Conservation (phyloP, 2,329 filamentous ascomycete species). For the Phialocephala sp. region DNA sequence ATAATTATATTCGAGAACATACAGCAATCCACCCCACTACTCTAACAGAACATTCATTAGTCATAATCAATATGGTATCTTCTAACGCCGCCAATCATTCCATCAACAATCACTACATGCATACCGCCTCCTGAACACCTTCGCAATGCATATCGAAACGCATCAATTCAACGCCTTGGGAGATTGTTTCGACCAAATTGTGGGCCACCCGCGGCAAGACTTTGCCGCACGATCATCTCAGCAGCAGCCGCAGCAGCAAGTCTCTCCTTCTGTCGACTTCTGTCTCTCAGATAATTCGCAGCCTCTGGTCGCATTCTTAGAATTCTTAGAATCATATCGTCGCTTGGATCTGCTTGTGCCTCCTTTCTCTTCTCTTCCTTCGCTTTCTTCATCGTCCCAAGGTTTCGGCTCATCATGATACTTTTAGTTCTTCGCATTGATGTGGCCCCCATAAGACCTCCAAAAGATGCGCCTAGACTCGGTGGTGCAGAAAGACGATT, state of each 20-base stretch:
- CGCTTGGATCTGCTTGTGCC: conserved; percentile 92
- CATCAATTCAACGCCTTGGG: conserved; percentile 38
- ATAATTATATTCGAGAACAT: conserved; percentile 3
- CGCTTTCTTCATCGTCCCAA: conserved; percentile 94
- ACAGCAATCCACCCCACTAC: background rate
- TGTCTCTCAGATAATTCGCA: conserved; percentile 82
- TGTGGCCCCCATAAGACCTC: conserved; percentile 69
- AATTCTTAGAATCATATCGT: conserved; percentile 97
- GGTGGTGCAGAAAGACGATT: conserved; percentile 75
- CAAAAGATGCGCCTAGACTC: conserved; percentile 56
- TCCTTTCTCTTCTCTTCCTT: conserved; percentile 97
- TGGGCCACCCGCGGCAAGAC: conserved; percentile 63
- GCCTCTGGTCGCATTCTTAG: conserved; percentile 94
- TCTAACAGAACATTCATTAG: conserved; percentile 3
- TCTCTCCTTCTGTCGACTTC: conserved; percentile 91
- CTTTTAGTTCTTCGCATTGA: conserved; percentile 72
- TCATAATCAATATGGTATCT: conserved; percentile 33
- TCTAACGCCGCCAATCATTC: conserved; percentile 22
- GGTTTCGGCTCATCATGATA: conserved; percentile 92
- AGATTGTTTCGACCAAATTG: conserved; percentile 45
- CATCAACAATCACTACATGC: conserved; percentile 11
- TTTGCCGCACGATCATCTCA: conserved; percentile 93
- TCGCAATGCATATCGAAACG: conserved; percentile 14
- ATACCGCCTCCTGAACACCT: conserved; percentile 14
- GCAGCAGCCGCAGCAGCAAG: conserved; percentile 89